A percentile compares a stretch with the other conserved stretches of the same genome.
phyloP scores from a whole-genome alignment of 257 asterid species.

The Solanum tacnaense region DNA sequence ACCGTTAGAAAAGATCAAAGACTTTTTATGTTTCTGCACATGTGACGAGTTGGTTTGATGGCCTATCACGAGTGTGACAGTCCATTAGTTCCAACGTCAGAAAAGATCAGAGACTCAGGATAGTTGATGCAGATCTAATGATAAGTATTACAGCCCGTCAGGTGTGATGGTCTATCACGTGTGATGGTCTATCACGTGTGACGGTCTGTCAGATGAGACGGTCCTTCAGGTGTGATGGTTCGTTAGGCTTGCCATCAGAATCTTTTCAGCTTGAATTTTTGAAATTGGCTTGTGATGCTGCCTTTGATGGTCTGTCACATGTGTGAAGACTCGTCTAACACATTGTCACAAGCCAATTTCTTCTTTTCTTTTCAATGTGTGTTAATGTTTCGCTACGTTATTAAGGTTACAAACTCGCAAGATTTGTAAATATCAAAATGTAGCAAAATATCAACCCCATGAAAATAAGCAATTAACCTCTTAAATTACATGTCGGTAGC shows the following conservation, averaged over 20 bases:
- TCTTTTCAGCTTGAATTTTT: no score
- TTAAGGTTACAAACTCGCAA: neutral
- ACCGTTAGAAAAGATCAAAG: neutral
- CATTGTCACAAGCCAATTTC: no score
- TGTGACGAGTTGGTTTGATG: neutral
- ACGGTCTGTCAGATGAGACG: no score
- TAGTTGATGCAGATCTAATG: no score
- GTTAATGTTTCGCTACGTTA: neutral
- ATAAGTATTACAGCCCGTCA: no score
- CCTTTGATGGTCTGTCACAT: neutral
- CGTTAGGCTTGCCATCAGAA: neutral
- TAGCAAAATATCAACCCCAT: neutral
- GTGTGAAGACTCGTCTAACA: neutral
- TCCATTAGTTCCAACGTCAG: neutral
- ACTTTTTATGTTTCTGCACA: neutral
- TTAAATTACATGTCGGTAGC: constrained; percentile 8
- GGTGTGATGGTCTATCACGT: neutral
- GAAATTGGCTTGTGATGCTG: neutral
- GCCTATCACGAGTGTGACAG: neutral
- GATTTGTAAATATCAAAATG: neutral
- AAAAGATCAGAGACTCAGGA: neutral
- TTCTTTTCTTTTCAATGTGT: no score
- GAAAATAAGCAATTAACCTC: no score
- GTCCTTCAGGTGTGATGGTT: neutral
- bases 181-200: no score